Percentiles rank a stretch among this genome's conserved stretches.
Conservation (phyloP, 345 rosid species). For the Gossypium anomalum region DNA sequence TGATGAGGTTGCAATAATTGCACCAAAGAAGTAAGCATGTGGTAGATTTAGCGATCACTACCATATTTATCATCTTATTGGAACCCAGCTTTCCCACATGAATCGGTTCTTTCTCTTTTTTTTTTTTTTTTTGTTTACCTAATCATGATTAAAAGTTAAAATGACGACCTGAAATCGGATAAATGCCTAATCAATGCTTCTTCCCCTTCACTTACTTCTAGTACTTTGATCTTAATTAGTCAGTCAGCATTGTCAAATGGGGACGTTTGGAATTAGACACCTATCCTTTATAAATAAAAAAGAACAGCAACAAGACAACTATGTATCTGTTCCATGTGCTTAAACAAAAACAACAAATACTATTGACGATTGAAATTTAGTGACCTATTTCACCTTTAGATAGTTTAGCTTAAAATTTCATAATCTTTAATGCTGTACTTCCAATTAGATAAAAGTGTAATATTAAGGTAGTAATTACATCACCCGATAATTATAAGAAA, state of each 20-base stretch:
- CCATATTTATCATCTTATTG: background rate
- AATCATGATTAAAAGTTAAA: background rate
- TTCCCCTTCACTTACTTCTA: too few relatives aligned
- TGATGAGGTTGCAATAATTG: background rate
- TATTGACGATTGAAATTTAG: background rate
- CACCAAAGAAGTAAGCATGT: background rate
- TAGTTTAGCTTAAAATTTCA: too few relatives aligned
- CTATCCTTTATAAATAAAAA: too few relatives aligned
- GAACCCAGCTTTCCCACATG: conserved; percentile 7
- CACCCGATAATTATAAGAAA: too few relatives aligned
- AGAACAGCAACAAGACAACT: background rate
- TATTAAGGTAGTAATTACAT: too few relatives aligned
- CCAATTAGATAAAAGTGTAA: too few relatives aligned
- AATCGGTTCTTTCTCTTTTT: background rate
- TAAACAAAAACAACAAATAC: background rate
- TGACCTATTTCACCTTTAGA: too few relatives aligned
- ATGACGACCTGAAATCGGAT: background rate
- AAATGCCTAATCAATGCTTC: conserved; percentile 1
- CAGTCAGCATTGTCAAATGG: too few relatives aligned
- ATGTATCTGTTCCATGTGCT: conserved; percentile 28
- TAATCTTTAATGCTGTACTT: too few relatives aligned
- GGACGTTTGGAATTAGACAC: too few relatives aligned
- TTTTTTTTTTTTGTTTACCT: background rate
- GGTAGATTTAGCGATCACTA: background rate
- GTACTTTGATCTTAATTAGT: too few relatives aligned